A percentile compares a stretch with the other conserved stretches of the same genome.
phyloP scores from a whole-genome alignment of 176 grass and related monocot genomes.

The Phoenix roebelenii region DNA sequence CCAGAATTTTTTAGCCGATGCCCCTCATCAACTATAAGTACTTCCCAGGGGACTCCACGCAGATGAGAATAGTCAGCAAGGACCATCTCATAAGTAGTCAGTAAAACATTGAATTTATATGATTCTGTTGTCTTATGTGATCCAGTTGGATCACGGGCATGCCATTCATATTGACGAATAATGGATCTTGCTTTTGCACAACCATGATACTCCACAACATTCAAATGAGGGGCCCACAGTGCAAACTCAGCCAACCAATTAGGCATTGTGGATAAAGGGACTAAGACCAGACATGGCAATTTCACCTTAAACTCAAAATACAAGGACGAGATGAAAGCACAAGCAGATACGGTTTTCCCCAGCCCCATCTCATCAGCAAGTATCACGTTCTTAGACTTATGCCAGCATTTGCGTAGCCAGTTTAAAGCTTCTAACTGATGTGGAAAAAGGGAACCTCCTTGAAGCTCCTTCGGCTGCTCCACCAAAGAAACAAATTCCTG shows the following conservation, averaged over 20 bases:
- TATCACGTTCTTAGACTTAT: conserved; percentile 90
- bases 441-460: conserved; percentile 76
- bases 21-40: conserved; percentile 96
- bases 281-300: conserved; percentile 75
- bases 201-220: conserved; percentile 97
- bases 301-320: conserved; percentile 80
- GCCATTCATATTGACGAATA: conserved; percentile 96
- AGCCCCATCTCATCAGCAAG: conserved; percentile 99
- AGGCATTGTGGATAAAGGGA: conserved; percentile 96
- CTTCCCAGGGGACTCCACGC: conserved; percentile 86
- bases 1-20: conserved; percentile 95
- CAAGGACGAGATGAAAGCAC: conserved; percentile 83
- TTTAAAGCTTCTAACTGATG: conserved; percentile 99
- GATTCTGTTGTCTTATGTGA: conserved; percentile 52
- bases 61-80: conserved; percentile 82
- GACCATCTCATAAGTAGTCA: conserved; percentile 98
- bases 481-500: conserved; percentile 56
- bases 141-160: conserved; percentile 48
- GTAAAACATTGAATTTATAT: conserved; percentile 83
- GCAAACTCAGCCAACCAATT: conserved; percentile 97
- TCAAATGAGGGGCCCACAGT: conserved; percentile 92
- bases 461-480: conserved; percentile 89
- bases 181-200: conserved; percentile 74
- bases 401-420: conserved; percentile 98
- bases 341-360: conserved; percentile 92